Evolutionary conservation across 1,139 yeast species (phyloP).

Genomic region (Saccharomyces hybrid): DNA sequence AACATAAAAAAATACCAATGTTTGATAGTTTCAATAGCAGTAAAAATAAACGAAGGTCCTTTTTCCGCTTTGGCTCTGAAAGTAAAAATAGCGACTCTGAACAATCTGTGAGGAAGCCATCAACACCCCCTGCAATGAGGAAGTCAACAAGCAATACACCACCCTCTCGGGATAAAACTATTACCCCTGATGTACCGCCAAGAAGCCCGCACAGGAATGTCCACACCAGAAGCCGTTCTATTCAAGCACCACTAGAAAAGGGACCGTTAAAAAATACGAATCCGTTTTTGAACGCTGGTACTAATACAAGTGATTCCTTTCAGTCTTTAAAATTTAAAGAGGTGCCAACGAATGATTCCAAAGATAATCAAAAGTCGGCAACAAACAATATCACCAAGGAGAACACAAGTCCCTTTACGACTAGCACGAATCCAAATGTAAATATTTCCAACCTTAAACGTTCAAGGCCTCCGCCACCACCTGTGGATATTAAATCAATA

Average conservation of each 20-base stretch:
- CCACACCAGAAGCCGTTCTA: background rate
- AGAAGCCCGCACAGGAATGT: background rate
- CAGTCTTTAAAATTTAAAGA: background rate
- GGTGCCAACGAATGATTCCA: background rate
- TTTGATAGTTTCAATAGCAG: slow-evolving; percentile 13
- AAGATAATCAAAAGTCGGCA: background rate
- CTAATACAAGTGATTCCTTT: background rate
- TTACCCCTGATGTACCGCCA: background rate
- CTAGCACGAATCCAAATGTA: background rate
- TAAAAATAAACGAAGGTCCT: slow-evolving; percentile 19
- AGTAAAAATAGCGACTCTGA: slow-evolving; percentile 2
- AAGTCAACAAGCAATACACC: background rate
- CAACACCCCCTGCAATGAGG: background rate
- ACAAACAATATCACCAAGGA: background rate
- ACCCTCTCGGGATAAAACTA: background rate
- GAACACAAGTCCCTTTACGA: background rate
- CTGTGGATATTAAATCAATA: slow-evolving; percentile 7
- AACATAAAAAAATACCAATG: slow-evolving; percentile 7
- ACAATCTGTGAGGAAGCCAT: background rate
- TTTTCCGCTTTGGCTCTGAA: slow-evolving; percentile 21
- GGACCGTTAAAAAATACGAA: slow-evolving; percentile 8
- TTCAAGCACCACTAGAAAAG: slow-evolving; percentile 7
- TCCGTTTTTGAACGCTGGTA: slow-evolving; percentile 6
- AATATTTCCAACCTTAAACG: background rate
- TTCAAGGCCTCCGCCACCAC: slow-evolving; percentile 16